A percentile compares a stretch with the other conserved stretches of the same genome.
These are phyloP conservation scores for Fusarium redolens DNA, from an alignment of 2,329 filamentous ascomycete genomes.

Conservation along the genomic window DNA sequence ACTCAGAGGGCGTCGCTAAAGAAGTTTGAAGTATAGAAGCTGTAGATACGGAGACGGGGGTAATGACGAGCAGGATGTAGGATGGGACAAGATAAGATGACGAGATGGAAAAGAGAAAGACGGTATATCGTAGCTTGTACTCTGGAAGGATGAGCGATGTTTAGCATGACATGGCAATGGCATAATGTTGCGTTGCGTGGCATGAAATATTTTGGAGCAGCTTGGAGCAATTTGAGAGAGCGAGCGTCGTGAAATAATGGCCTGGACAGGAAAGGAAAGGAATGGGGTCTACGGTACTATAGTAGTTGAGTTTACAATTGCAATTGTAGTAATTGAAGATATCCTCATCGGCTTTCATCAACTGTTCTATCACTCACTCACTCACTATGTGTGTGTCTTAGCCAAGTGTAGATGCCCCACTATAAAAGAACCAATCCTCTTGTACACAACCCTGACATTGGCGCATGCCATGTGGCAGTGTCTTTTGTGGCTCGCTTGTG, in stretches of 20 bases:
- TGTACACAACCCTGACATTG: slow-evolving; percentile 30
- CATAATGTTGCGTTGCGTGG: slow-evolving; percentile 2
- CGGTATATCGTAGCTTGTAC: slow-evolving; percentile 40
- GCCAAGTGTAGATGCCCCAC: slow-evolving; percentile 8
- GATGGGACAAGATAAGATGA: slow-evolving; percentile 20
- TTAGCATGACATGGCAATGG: slow-evolving; percentile 15
- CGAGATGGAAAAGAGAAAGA: slow-evolving; percentile 27
- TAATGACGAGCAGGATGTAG: slow-evolving; percentile 18
- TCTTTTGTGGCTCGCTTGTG: slow-evolving; percentile 9
- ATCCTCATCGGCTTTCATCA: not conserved
- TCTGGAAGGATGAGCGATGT: slow-evolving; percentile 46
- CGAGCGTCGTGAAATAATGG: slow-evolving; percentile 24
- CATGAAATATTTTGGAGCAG: slow-evolving; percentile 18
- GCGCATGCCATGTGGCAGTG: slow-evolving; percentile 22
- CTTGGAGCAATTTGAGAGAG: slow-evolving; percentile 1
- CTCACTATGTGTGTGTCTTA: slow-evolving; percentile 6
- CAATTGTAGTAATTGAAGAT: slow-evolving; percentile 14
- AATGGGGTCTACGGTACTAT: slow-evolving; percentile 6
- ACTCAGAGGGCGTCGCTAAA: slow-evolving; percentile 1
- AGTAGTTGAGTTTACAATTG: slow-evolving; percentile 11
- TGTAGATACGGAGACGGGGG: slow-evolving; percentile 8
- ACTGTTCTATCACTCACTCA: not conserved
- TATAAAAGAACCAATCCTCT: slow-evolving; percentile 22
- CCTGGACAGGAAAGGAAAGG: not conserved
- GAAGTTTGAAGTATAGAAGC: slow-evolving; percentile 6